phyloP scores from a whole-genome alignment of 2,329 filamentous ascomycete species.

The Nemania abortiva region DNA sequence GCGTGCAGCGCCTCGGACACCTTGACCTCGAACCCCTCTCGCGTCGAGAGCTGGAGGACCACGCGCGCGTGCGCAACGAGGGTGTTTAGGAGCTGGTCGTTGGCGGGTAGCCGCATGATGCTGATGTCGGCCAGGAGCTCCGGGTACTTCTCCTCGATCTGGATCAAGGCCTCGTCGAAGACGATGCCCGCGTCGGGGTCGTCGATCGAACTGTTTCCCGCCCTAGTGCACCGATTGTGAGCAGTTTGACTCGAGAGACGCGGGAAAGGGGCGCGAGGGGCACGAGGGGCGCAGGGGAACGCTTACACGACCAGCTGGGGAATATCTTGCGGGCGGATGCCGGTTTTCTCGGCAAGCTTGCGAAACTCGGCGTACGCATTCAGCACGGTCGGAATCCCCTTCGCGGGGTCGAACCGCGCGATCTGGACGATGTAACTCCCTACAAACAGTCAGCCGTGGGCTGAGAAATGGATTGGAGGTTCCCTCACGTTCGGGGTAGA shows the following conservation, averaged over 20 bases:
- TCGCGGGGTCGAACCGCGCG: slow-evolving; percentile 85
- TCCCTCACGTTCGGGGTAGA: slow-evolving; percentile 27
- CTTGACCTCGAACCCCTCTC: slow-evolving; percentile 89
- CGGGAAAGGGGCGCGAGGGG: background rate
- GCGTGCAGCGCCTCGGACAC: slow-evolving; percentile 86
- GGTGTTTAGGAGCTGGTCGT: slow-evolving; percentile 83
- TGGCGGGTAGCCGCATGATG: slow-evolving; percentile 80
- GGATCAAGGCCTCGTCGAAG: slow-evolving; percentile 77
- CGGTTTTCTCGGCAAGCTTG: slow-evolving; percentile 66
- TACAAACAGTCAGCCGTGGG: slow-evolving; percentile 37
- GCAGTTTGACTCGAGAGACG: background rate
- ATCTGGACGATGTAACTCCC: slow-evolving; percentile 83
- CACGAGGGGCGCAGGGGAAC: background rate
- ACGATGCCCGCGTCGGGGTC: slow-evolving; percentile 81
- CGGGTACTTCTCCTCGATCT: slow-evolving; percentile 72
- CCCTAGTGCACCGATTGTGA: background rate
- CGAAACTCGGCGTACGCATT: slow-evolving; percentile 81
- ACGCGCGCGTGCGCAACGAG: slow-evolving; percentile 79
- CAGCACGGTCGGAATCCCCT: slow-evolving; percentile 83
- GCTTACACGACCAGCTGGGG: slow-evolving; percentile 77
- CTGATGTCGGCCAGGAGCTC: slow-evolving; percentile 75
- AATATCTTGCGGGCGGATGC: slow-evolving; percentile 57
- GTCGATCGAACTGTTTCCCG: slow-evolving; percentile 80
- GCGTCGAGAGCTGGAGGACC: slow-evolving; percentile 81
- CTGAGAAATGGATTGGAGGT: background rate